Evolutionary conservation across 139 green algal genomes (phyloP), one percentile per base, ranked within the genome.

Genomic region (Closterium sp.): DNA sequence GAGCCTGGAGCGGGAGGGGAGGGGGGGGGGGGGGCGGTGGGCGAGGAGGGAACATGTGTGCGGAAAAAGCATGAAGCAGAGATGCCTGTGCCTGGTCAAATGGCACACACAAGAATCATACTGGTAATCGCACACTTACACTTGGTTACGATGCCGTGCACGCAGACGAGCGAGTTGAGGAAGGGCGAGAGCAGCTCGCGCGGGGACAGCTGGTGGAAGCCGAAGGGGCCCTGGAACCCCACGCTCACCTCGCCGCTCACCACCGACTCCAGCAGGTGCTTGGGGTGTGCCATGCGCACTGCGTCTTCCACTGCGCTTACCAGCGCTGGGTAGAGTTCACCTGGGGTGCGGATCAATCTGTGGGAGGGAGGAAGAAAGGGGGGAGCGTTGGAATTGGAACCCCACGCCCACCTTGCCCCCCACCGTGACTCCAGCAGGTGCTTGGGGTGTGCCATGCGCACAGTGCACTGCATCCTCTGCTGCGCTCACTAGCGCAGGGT

Each of bases 91-190:
- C 64, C 16, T 83, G 64, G 64, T 83, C 12, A 16, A 10, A 83
- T 99, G 92, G 97, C 98, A 36, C 98, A 96, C 55, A 99, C 36
- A 55, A 55, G 4, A 55, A 10, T 66, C 4, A 66, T 10, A 66
- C 38, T 66, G 3, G 38, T 9, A 5, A 6, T 5, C 95, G 85
- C 92, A 94, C 1, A 88, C 91, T 90, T 28, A 94, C 94, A 96
- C 91, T 97, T 97, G 35, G 98, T 99, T 3, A 99, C 97, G 90
- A 99, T 99, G 92, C 98, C 98, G 38, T 98, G 96, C 64, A 99
- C 95, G 84, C 93, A 94, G 1, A 99, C 97, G 66, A 99, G 93
- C 93, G 97, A 95, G 94, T 95, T 95, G 64, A 99, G 92, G 86
- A 97, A 95, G 21, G 89, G 64, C 2, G 96, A 96, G 5, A 96